phyloP scores from a whole-genome alignment of 768 basidiomycete genomes.

The Cystobasidiopsis lactophilus region DNA sequence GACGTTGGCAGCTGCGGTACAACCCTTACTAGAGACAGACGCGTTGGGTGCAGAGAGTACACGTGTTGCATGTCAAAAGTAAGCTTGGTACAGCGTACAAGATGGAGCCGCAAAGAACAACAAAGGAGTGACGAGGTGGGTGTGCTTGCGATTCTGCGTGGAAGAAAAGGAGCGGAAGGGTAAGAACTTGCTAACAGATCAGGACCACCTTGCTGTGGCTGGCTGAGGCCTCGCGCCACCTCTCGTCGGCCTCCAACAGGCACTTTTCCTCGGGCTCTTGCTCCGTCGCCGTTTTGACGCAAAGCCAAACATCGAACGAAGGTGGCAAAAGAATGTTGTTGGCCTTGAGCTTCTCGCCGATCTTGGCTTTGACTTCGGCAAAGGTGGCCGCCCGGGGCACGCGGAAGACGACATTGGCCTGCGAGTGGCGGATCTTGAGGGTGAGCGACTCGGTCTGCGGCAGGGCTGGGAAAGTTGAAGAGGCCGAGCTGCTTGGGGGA shows the following conservation, averaged over 20 bases:
- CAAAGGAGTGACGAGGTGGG: no score
- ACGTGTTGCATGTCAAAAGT: no score
- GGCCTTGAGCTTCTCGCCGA: not conserved
- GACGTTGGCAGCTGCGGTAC: no score
- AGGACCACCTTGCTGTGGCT: not conserved
- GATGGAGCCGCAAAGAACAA: no score
- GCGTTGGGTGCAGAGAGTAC: no score
- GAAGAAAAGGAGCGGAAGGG: no score
- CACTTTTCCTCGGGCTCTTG: not conserved
- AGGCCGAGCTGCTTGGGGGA: not conserved
- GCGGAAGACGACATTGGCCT: not conserved
- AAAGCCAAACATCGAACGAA: not conserved
- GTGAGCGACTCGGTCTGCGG: not conserved
- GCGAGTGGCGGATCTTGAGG: not conserved
- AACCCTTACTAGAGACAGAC: no score
- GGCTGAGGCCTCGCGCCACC: not conserved
- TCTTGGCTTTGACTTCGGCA: not conserved
- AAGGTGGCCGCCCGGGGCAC: not conserved
- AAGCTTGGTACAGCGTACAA: no score
- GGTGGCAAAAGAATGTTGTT: no score
- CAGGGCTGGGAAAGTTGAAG: not conserved
- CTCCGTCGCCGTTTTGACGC: not conserved
- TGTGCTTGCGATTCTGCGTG: no score
- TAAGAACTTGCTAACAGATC: no score
- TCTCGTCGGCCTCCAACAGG: not conserved